Evolutionary conservation across 495 filamentous ascomycete genomes (phyloP).

Genomic region (Neohortaea acidophila): DNA sequence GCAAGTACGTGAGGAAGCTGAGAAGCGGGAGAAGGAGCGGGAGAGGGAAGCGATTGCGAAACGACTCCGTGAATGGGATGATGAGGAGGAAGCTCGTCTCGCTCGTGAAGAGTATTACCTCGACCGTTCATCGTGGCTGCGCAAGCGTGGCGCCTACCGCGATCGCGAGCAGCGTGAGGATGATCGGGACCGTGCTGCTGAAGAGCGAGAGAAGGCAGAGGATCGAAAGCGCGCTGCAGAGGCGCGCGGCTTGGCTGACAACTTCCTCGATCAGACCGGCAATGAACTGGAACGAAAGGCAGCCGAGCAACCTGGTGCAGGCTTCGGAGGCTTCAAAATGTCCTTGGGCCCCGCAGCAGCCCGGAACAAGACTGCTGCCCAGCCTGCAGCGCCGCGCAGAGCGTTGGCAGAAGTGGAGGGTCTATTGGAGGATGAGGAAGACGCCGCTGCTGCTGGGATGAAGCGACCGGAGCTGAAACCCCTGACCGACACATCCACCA

Average conservation of each 20-base stretch:
- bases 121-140: conserved; percentile 69
- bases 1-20: conserved; percentile 45
- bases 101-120: conserved; percentile 59
- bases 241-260: conserved; percentile 74
- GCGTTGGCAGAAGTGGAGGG: conserved; percentile 82
- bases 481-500: conserved; percentile 3
- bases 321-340: conserved; percentile 82
- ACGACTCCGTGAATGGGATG: conserved; percentile 67
- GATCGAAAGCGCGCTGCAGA: conserved; percentile 60
- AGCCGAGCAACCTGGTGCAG: conserved; percentile 34
- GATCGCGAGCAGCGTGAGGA: conserved; percentile 58
- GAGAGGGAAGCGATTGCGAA: conserved; percentile 62
- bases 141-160: conserved; percentile 60
- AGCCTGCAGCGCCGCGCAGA: conserved; percentile 50
- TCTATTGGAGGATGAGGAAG: conserved; percentile 61
- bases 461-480: conserved; percentile 8
- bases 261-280: conserved; percentile 79
- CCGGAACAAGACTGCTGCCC: conserved; percentile 27
- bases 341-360: conserved; percentile 78
- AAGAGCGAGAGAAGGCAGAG: conserved; percentile 55
- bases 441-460: conserved; percentile 36
- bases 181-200: conserved; percentile 62
- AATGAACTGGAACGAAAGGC: conserved; percentile 50
- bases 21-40: conserved; percentile 22
- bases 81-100: conserved; percentile 59